These are phyloP conservation scores for Alternaria metachromatica DNA, from an alignment of 2,329 filamentous ascomycete species.

Conservation along the genomic window DNA sequence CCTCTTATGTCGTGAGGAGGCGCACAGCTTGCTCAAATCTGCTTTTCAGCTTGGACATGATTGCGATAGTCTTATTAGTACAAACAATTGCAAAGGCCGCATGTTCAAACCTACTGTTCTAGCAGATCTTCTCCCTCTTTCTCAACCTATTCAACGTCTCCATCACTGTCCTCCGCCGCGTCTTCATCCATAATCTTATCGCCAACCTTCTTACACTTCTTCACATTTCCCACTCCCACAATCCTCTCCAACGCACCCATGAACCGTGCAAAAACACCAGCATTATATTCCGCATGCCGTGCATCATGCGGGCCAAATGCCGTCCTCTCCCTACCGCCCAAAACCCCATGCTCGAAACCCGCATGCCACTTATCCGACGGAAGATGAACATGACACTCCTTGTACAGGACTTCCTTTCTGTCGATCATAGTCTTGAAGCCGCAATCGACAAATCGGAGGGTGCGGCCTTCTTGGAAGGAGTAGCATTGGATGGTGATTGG, in stretches of 20 bases:
- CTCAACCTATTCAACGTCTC: not conserved
- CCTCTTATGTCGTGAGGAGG: not conserved
- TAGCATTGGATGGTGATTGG: not conserved
- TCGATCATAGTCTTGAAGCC: too few species aligned
- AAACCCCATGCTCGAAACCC: accelerated
- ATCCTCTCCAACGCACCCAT: not conserved
- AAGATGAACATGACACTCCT: not conserved
- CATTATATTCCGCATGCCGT: not conserved
- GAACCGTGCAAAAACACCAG: not conserved
- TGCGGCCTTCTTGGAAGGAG: not conserved
- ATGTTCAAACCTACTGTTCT: not conserved
- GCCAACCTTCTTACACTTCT: not conserved
- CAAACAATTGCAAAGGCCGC: not conserved
- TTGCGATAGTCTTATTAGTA: not conserved
- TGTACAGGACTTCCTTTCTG: too few species aligned
- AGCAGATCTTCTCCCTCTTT: not conserved
- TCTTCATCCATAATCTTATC: accelerated
- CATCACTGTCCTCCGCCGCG: not conserved
- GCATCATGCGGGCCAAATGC: not conserved
- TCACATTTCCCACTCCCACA: not conserved
- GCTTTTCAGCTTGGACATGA: not conserved
- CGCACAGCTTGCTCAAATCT: not conserved
- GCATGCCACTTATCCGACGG: not conserved
- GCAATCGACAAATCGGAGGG: not conserved
- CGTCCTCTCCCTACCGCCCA: not conserved